Conservation (phyloP, 2,329 filamentous ascomycete genomes). For the Penicillium sp. region DNA sequence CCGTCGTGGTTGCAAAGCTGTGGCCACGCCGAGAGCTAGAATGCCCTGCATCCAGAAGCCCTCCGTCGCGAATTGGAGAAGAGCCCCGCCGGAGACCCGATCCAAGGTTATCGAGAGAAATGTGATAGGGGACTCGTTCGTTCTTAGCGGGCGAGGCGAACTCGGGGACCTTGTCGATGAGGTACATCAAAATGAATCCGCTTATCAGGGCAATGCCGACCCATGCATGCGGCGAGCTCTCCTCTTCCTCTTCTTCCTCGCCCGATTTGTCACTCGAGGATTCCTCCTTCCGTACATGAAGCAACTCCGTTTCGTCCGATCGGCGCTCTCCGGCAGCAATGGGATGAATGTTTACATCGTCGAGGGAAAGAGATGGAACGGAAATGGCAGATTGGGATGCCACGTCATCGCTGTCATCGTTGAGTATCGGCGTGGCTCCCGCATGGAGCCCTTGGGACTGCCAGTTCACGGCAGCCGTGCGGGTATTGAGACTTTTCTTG, state of each 20-base stretch:
- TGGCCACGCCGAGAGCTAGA: conserved; percentile 39
- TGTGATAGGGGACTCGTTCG: conserved; percentile 71
- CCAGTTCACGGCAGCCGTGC: conserved; percentile 30
- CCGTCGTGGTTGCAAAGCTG: conserved; percentile 80
- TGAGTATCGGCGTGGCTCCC: conserved; percentile 9
- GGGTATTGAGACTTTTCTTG: conserved; percentile 33
- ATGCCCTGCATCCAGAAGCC: conserved; percentile 33
- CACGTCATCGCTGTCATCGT: neutral
- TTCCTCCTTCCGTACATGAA: conserved; percentile 27
- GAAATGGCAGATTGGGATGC: conserved; percentile 4
- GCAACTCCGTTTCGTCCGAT: conserved; percentile 19
- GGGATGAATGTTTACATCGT: conserved; percentile 15
- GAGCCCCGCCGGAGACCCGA: conserved; percentile 50
- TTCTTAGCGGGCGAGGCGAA: conserved; percentile 67
- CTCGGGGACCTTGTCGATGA: conserved; percentile 81
- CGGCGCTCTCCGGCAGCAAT: neutral
- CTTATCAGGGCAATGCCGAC: conserved; percentile 83
- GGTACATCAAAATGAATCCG: conserved; percentile 94
- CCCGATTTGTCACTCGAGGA: conserved; percentile 37
- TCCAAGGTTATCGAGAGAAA: conserved; percentile 80
- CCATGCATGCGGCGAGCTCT: conserved; percentile 65
- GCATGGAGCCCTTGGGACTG: conserved; percentile 24
- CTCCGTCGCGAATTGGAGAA: conserved; percentile 41
- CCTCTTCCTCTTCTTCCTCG: conserved; percentile 43
- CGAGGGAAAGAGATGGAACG: conserved; percentile 15